A percentile compares a stretch with the other conserved stretches of the same genome.
These are phyloP conservation scores for Striga asiatica DNA, from an alignment of 257 asterid genomes.

Conservation along the genomic window DNA sequence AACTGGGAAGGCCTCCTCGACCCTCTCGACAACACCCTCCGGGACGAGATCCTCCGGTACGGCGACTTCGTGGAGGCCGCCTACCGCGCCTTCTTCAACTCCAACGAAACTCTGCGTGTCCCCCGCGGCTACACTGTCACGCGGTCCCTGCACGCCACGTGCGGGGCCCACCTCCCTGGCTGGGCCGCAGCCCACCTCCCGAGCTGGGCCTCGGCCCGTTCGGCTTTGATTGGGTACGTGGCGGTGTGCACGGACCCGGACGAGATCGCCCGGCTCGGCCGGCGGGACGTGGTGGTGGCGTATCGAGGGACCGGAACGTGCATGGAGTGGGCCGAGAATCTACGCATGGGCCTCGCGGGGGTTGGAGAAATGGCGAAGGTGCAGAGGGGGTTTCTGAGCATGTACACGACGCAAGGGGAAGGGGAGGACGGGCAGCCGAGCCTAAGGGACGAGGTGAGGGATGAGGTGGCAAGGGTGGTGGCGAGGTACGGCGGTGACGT, in stretches of 20 bases:
- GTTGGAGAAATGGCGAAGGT: conserved; percentile 47
- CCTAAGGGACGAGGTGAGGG: conserved; percentile 31
- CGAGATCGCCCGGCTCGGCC: conserved; percentile 56
- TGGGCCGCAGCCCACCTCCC: conserved; percentile 40
- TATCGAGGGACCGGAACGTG: conserved; percentile 84
- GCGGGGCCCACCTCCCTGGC: conserved; percentile 48
- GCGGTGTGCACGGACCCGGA: conserved; percentile 62
- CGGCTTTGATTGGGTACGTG: conserved; percentile 91
- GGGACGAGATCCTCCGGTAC: conserved; percentile 61
- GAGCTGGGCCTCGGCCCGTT: conserved; percentile 36
- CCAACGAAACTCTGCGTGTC: conserved; percentile 48
- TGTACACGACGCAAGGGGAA: conserved; percentile 51
- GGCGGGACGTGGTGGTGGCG: conserved; percentile 82
- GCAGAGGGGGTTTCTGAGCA: conserved; percentile 66
- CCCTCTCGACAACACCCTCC: conserved; percentile 67
- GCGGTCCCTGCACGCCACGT: conserved; percentile 56
- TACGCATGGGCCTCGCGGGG: conserved; percentile 48
- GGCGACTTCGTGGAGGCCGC: conserved; percentile 82
- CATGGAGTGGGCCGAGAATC: conserved; percentile 73
- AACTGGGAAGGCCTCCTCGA: conserved; percentile 91
- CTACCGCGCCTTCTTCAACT: conserved; percentile 59
- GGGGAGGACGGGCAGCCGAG: conserved; percentile 25
- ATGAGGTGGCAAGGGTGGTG: conserved; percentile 33
- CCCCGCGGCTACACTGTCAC: conserved; percentile 37
- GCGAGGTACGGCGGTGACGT: conserved; percentile 46